These are phyloP conservation scores for Saccharata proteae DNA, from an alignment of 2,329 filamentous ascomycete genomes.

Conservation along the genomic window DNA sequence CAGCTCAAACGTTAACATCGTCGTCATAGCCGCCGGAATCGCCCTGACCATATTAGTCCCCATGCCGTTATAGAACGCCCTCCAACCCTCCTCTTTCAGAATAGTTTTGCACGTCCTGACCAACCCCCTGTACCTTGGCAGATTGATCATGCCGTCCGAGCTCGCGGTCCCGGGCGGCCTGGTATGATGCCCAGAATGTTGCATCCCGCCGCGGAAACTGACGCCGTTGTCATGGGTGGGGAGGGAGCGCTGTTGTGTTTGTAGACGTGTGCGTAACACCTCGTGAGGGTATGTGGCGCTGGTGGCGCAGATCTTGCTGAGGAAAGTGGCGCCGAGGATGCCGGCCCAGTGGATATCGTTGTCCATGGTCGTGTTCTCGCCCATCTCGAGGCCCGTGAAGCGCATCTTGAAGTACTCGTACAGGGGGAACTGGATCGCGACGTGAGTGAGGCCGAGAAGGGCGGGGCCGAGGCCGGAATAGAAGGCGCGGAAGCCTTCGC, in stretches of 20 bases:
- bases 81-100: constrained; percentile 82
- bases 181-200: constrained; percentile 27
- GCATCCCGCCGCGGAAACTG: constrained; percentile 28
- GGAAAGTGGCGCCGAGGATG: constrained; percentile 74
- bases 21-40: constrained; percentile 89
- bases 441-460: constrained; percentile 81
- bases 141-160: constrained; percentile 45
- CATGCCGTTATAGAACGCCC: constrained; percentile 92
- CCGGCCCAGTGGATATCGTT: constrained; percentile 66
- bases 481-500: constrained; percentile 79
- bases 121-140: constrained; percentile 59
- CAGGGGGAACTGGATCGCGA: constrained; percentile 91
- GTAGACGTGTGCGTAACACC: constrained; percentile 82
- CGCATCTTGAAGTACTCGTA: constrained; percentile 87
- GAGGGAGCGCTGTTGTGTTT: constrained; percentile 73
- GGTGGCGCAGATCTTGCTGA: constrained; percentile 90
- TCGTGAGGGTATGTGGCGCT: constrained; percentile 96
- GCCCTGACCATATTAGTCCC: constrained; percentile 96
- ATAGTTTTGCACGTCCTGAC: constrained; percentile 75
- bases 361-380: constrained; percentile 46
- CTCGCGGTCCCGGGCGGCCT: constrained; percentile 34
- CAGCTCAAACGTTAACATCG: constrained; percentile 93
- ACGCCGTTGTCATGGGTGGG: constrained; percentile 38
- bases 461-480: constrained; percentile 92
- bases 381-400: constrained; percentile 86